Evolutionary conservation across 495 filamentous ascomycete species (phyloP).

Genomic region (Tetracladium marchalianum): DNA sequence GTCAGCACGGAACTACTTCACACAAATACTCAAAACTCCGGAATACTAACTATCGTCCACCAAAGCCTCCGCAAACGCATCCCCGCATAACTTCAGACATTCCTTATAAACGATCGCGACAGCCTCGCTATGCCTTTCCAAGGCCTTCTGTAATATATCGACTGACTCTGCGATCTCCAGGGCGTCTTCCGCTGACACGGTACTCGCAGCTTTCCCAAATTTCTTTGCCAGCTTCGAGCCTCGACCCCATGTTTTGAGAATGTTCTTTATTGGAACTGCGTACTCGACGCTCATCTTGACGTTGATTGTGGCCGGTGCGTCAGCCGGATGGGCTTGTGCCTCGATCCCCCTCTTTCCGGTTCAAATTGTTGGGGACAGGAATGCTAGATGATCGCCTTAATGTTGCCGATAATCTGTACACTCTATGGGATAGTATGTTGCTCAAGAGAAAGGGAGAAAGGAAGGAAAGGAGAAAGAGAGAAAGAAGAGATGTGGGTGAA

Average conservation of each 20-base stretch:
- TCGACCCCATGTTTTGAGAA: slow-evolving; percentile 12
- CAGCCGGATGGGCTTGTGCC: not conserved
- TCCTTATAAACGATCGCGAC: slow-evolving; percentile 13
- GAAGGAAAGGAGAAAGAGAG: not conserved
- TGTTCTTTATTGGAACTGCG: slow-evolving; percentile 13
- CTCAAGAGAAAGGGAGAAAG: not conserved
- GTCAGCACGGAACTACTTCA: not conserved
- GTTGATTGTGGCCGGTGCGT: not conserved
- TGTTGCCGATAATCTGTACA: not conserved
- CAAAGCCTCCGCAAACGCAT: slow-evolving; percentile 11
- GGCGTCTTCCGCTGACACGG: slow-evolving; percentile 7
- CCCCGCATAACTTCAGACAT: slow-evolving; percentile 7
- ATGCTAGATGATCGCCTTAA: too few relatives aligned
- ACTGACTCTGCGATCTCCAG: slow-evolving; percentile 12
- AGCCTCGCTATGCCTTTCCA: slow-evolving; percentile 4
- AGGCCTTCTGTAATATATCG: slow-evolving; percentile 4
- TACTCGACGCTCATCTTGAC: slow-evolving; percentile 8
- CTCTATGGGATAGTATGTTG: not conserved
- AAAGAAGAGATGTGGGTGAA: not conserved
- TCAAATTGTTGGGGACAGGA: too few relatives aligned
- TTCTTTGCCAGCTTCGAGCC: slow-evolving; percentile 12
- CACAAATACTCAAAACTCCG: not conserved
- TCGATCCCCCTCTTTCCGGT: too few relatives aligned
- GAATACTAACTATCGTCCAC: slow-evolving; percentile 12
- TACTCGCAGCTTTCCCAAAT: slow-evolving; percentile 7